phyloP scores from a whole-genome alignment of 768 basidiomycete genomes.

The Boletus subcaerulescens region DNA sequence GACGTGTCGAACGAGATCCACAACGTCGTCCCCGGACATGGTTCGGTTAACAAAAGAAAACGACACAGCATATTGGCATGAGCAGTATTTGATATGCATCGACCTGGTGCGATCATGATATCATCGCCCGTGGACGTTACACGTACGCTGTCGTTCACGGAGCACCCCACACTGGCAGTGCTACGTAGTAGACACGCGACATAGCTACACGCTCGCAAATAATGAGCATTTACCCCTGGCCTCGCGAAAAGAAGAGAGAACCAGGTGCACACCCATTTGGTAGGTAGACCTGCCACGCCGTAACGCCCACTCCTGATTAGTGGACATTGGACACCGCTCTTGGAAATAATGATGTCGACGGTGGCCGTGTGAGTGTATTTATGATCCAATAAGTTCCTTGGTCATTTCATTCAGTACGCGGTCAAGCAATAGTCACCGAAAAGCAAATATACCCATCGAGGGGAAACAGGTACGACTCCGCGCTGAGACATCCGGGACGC shows the following conservation, averaged over 20 bases:
- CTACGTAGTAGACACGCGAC: background rate
- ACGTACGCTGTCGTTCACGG: background rate
- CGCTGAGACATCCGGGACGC: conserved; percentile 13
- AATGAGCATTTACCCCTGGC: background rate
- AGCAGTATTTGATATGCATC: too few relatives aligned
- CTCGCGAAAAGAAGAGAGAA: background rate
- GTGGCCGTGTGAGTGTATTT: too few relatives aligned
- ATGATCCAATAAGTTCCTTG: background rate
- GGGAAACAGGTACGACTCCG: background rate
- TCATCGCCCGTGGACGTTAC: background rate
- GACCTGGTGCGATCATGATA: conserved; percentile 3
- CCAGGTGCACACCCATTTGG: background rate
- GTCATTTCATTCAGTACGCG: background rate
- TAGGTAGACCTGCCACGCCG: background rate
- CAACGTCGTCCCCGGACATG: too few relatives aligned
- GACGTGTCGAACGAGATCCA: too few relatives aligned
- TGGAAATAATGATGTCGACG: background rate
- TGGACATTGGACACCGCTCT: background rate
- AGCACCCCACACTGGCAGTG: background rate
- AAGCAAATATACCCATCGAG: conserved; percentile 1
- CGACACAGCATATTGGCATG: too few relatives aligned
- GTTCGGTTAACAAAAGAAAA: too few relatives aligned
- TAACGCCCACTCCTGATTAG: background rate
- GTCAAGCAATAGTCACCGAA: background rate
- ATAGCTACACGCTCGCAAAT: background rate